Base-by-base conservation (phyloP, 2,329 filamentous ascomycete species). In the Penicillium corylophilum region DNA sequence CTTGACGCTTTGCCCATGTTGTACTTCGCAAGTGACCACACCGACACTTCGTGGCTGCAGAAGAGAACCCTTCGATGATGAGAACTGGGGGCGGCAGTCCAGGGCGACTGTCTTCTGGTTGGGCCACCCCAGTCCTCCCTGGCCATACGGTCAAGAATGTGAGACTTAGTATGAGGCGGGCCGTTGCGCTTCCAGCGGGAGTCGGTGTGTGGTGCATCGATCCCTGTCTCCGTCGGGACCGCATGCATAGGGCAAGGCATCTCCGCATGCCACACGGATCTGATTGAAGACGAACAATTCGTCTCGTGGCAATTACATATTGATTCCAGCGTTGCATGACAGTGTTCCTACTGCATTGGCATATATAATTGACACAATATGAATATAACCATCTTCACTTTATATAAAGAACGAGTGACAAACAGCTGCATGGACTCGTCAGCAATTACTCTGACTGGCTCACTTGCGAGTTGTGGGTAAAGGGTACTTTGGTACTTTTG, bases 201-300 rank as follows among this genome's bases (percentile, higher is more conserved):
- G 33, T 51, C 42, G 24, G 40, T 39, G 42, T 44, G 47, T 44
- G 22, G 33, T 43, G 26, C 41, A 24, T 49, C 44, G 9, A 54
- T 51, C 54, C 51, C 45, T 50, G 54, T 41, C 24, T 38, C 36
- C 39, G 41, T 53, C 46, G 53, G 50, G 53, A 55, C 38, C 44
- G 26, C 54, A 56, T 56, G 54, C 54, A 48, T 53, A 23, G 33
- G 38, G 36, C 53, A 53, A 26, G 50, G 47, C 44, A 53, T 53
- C 50, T 55, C 46, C 44, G 53, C 53, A 55, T 48, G 26, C 26
- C 36, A 46, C 46, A 23, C 31, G 23, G 23, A 16, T 38, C 42
- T 50, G 43, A 50, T 46, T 50, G 36, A 45, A 33, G 23, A 23
- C 22, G 39, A 41, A 41, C 39, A 26, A 9, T n/a, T 41, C 13